These are phyloP conservation scores for Entoloma clypeatum DNA, from an alignment of 1,284 basidiomycete genomes.

Conservation along the genomic window DNA sequence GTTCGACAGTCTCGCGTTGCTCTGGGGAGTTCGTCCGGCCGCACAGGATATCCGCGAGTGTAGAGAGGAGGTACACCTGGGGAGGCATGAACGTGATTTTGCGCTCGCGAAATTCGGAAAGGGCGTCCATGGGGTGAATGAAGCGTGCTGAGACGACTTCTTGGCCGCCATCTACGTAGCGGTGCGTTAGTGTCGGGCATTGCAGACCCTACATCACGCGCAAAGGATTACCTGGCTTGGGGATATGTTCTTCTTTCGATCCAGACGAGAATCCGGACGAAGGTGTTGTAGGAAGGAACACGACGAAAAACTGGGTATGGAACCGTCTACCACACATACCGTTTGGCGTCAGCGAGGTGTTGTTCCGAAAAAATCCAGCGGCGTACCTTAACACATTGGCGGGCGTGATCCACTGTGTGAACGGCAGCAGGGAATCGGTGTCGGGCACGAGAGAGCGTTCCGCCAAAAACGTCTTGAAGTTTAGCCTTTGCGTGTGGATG, in stretches of 20 bases:
- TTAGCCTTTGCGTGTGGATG: constrained; percentile 48
- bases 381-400: constrained; percentile 45
- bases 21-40: constrained; percentile 37
- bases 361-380: not conserved
- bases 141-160: constrained; percentile 67
- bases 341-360: not conserved
- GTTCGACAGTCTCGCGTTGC: constrained; percentile 43
- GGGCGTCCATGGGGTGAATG: constrained; percentile 46
- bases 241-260: constrained; percentile 50
- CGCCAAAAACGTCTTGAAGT: constrained; percentile 53
- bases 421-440: constrained; percentile 47
- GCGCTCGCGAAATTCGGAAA: constrained; percentile 46
- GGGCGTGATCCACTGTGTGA: constrained; percentile 72
- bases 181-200: not conserved
- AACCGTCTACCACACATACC: constrained; percentile 47
- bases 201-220: not conserved
- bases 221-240: constrained; percentile 44
- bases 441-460: constrained; percentile 42
- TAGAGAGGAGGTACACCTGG: constrained; percentile 64
- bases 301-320: constrained; percentile 62
- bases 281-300: constrained; percentile 47
- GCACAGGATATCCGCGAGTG: constrained; percentile 47
- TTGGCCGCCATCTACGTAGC: constrained; percentile 56
- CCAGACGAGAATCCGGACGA: constrained; percentile 49
- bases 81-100: constrained; percentile 65